phyloP scores from a whole-genome alignment of 164 flowering plant genomes.

The Houttuynia cordata region DNA sequence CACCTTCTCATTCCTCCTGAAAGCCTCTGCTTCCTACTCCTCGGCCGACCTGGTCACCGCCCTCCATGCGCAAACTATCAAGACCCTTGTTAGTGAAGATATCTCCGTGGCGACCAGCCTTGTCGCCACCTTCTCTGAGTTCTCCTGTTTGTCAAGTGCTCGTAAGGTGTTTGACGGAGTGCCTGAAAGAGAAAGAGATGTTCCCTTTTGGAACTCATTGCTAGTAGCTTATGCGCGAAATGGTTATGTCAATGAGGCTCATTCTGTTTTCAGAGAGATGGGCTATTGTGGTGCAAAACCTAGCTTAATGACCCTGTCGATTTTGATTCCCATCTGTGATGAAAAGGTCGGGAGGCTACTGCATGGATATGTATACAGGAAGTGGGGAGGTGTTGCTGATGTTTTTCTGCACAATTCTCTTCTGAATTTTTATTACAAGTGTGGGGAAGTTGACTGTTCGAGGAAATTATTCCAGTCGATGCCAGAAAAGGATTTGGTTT shows the following conservation, averaged over 20 bases:
- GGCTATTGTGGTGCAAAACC: constrained; percentile 1
- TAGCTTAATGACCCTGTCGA: constrained; percentile 5
- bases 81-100: constrained; percentile 11
- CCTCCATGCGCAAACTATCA: constrained; percentile 43
- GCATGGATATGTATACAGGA: constrained; percentile 6
- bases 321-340: constrained; percentile 8
- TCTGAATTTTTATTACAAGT: constrained; percentile 4
- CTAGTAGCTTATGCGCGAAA: constrained; percentile 4
- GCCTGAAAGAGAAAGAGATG: constrained; percentile 4
- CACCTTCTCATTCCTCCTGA: constrained; percentile 60
- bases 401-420: constrained; percentile 8
- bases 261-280: constrained; percentile 1
- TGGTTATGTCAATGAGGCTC: constrained; percentile 2
- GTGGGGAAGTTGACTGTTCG: background rate
- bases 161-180: constrained; percentile 5
- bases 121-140: background rate
- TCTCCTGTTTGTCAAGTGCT: background rate
- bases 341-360: constrained; percentile 3
- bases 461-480: background rate
- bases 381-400: constrained; percentile 2
- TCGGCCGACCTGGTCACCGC: constrained; percentile 25
- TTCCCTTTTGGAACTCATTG: constrained; percentile 7
- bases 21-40: constrained; percentile 36
- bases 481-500: constrained; percentile 8
- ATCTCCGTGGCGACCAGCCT: constrained; percentile 2